Evolutionary conservation across 2,329 filamentous ascomycete genomes (phyloP).

Genomic region (Calycina herbarum): DNA sequence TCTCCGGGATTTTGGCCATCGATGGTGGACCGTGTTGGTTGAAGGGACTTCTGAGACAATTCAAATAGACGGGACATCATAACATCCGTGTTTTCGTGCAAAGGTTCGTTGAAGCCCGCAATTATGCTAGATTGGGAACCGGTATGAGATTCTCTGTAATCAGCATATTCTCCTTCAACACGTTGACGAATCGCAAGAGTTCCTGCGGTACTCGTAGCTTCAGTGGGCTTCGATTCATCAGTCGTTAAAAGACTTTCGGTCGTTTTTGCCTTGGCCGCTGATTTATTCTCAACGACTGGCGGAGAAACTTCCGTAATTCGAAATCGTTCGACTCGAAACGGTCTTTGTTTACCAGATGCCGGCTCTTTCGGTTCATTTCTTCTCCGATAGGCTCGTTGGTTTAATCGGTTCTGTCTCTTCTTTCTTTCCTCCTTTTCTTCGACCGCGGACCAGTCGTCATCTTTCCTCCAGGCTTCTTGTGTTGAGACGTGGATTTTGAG

Average conservation of each 20-base stretch:
- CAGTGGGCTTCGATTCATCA: neutral
- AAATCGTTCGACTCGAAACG: conserved; percentile 25
- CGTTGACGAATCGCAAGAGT: neutral
- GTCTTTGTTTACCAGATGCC: conserved; percentile 2
- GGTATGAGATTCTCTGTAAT: neutral
- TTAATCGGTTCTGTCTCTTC: conserved; percentile 71
- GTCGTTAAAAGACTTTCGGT: neutral
- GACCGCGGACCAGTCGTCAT: conserved; percentile 65
- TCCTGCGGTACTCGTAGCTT: neutral
- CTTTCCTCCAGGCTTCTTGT: conserved; percentile 17
- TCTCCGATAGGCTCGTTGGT: conserved; percentile 51
- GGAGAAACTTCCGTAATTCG: conserved; percentile 16
- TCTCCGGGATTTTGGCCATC: neutral
- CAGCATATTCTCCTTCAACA: neutral
- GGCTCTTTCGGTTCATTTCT: conserved; percentile 17
- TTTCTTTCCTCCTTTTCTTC: conserved; percentile 66
- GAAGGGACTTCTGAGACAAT: neutral
- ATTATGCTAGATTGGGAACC: neutral
- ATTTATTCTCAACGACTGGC: neutral
- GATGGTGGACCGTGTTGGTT: neutral
- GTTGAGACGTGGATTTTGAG: neutral
- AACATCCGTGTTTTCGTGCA: neutral
- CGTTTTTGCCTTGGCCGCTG: neutral
- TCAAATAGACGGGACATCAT: neutral
- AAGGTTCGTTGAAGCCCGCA: neutral